Evolutionary conservation across 228 moss, liverwort and hornwort species (phyloP).

Genomic region (Sphagnum fallax): DNA sequence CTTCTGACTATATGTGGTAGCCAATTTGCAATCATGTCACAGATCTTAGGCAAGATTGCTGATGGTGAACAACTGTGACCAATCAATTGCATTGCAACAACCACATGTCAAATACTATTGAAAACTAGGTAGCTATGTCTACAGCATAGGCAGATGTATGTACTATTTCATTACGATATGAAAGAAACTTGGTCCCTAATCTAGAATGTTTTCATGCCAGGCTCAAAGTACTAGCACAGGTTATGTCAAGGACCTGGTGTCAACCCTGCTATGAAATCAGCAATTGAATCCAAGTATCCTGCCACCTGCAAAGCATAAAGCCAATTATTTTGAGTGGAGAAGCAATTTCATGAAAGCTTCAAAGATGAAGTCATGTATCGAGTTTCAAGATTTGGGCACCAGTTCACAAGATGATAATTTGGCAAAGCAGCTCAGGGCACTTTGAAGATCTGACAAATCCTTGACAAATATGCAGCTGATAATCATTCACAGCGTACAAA

Average conservation of each 20-base stretch:
- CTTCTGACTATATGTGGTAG: too few relatives aligned
- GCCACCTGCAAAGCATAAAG: constrained; percentile 45
- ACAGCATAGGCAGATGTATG: too few relatives aligned
- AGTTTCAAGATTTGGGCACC: not conserved
- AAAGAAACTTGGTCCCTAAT: too few relatives aligned
- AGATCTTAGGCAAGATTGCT: too few relatives aligned
- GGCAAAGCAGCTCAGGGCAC: not conserved
- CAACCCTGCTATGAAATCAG: constrained; percentile 43
- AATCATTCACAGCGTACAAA: not conserved
- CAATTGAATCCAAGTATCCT: constrained; percentile 62
- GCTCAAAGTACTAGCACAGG: not conserved
- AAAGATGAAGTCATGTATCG: not conserved
- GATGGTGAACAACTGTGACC: too few relatives aligned
- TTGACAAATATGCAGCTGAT: too few relatives aligned
- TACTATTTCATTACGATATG: too few relatives aligned
- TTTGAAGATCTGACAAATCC: not conserved
- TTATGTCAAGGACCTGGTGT: constrained; percentile 12
- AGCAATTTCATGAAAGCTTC: not conserved
- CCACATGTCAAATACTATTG: too few relatives aligned
- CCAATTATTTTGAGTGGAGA: not conserved
- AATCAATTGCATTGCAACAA: too few relatives aligned
- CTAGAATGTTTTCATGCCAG: too few relatives aligned
- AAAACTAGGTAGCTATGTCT: too few relatives aligned
- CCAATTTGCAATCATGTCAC: too few relatives aligned
- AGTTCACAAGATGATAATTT: not conserved